Conservation (phyloP, 2,329 filamentous ascomycete species). For the Huntiella abstrusa region DNA sequence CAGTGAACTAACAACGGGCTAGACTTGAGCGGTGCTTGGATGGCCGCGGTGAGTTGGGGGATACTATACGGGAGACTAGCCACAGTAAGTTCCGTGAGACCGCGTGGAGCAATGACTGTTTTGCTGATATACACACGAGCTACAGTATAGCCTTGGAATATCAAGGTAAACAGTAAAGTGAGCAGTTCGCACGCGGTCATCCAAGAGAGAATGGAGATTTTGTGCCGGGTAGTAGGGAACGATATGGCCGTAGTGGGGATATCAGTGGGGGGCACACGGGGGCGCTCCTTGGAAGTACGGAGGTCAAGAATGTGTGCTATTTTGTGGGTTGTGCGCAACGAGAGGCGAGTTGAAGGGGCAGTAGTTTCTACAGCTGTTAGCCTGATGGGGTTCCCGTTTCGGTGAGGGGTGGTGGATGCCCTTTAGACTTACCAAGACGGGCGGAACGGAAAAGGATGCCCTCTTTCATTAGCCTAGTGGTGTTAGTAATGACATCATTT, state of each 20-base stretch:
- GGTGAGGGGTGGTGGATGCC: slow-evolving; percentile 51
- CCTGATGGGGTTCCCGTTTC: slow-evolving; percentile 21
- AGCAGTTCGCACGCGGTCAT: slow-evolving; percentile 9
- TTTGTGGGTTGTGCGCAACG: slow-evolving; percentile 38
- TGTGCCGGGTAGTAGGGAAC: slow-evolving; percentile 2
- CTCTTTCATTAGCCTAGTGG: neutral
- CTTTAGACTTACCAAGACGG: slow-evolving; percentile 19
- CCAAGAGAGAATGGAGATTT: slow-evolving; percentile 6
- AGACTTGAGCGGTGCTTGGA: slow-evolving; percentile 21
- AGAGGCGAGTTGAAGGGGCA: slow-evolving; percentile 40
- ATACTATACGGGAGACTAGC: slow-evolving; percentile 52
- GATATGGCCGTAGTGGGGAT: neutral
- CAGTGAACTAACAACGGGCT: slow-evolving; percentile 56
- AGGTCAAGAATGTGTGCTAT: slow-evolving; percentile 63
- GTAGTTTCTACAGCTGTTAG: slow-evolving; percentile 41
- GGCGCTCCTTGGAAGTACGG: slow-evolving; percentile 30
- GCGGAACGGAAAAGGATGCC: neutral
- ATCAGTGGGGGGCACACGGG: neutral
- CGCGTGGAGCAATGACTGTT: slow-evolving; percentile 53
- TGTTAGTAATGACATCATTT: neutral
- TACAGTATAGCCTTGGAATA: slow-evolving; percentile 40
- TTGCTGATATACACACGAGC: slow-evolving; percentile 51
- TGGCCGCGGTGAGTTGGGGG: slow-evolving; percentile 34
- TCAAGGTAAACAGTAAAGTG: neutral
- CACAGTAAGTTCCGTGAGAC: slow-evolving; percentile 49